Evolutionary conservation across 1,139 yeast species (phyloP).

Genomic region (Kluyveromyces marxianus): DNA sequence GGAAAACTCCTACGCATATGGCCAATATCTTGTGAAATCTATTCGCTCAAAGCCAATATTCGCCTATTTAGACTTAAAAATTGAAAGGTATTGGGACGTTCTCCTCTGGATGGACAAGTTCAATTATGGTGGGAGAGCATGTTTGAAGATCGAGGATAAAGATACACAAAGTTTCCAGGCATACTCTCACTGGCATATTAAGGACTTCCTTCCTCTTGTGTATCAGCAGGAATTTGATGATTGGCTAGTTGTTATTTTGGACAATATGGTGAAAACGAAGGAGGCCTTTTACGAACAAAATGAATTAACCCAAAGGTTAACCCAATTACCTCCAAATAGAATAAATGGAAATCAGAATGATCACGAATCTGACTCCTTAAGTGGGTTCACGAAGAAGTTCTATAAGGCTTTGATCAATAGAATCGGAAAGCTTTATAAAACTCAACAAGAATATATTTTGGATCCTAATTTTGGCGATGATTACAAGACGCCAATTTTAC

Average conservation of each 20-base stretch:
- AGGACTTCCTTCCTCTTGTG: conserved; percentile 63
- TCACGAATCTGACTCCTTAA: conserved; percentile 31
- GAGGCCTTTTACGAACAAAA: conserved; percentile 32
- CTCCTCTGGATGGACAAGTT: conserved; percentile 91
- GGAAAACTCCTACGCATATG: conserved; percentile 86
- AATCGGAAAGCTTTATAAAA: conserved; percentile 53
- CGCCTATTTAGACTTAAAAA: conserved; percentile 67
- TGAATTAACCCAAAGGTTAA: conserved; percentile 49
- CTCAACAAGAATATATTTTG: conserved; percentile 66
- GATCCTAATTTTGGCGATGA: conserved; percentile 58
- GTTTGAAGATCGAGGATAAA: conserved; percentile 49
- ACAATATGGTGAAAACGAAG: conserved; percentile 57
- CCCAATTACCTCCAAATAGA: conserved; percentile 54
- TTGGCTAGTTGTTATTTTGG: conserved; percentile 75
- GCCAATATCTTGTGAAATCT: conserved; percentile 77
- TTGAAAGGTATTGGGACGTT: conserved; percentile 81
- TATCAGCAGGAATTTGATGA: conserved; percentile 79
- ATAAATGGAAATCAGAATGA: conserved; percentile 30
- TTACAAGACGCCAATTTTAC: conserved; percentile 62
- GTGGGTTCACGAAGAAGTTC: conserved; percentile 40
- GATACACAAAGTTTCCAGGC: conserved; percentile 54
- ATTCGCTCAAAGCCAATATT: conserved; percentile 77
- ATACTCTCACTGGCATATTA: conserved; percentile 74
- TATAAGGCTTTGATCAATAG: conserved; percentile 61
- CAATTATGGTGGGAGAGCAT: conserved; percentile 80